Percentiles rank a stretch among this genome's conserved stretches.
Evolutionary conservation across 2,329 filamentous ascomycete genomes (phyloP).

Genomic region (Colletotrichum tropicale): DNA sequence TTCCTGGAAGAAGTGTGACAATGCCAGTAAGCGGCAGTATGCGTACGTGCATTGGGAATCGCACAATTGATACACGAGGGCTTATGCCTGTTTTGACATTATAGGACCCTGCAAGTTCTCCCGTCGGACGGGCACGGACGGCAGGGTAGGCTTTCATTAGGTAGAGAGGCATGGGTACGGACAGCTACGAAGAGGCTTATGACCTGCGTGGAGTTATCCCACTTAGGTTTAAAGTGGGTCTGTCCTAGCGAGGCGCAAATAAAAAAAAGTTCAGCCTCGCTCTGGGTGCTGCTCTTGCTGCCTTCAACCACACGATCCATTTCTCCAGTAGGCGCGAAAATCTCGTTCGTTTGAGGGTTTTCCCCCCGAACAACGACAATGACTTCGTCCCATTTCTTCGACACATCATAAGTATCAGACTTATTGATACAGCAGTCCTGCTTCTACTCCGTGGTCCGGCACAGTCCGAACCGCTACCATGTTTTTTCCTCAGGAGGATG

Average conservation of each 20-base stretch:
- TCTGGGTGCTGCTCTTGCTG: neutral
- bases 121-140: neutral
- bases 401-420: conserved; percentile 9
- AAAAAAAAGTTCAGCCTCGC: conserved; percentile 11
- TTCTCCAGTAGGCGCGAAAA: neutral
- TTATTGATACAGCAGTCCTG: conserved; percentile 8
- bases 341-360: conserved; percentile 10
- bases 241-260: conserved; percentile 7
- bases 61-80: neutral
- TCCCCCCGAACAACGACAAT: conserved; percentile 12
- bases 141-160: neutral
- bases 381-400: neutral
- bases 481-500: conserved; percentile 68
- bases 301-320: neutral
- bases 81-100: neutral
- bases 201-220: neutral
- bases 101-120: neutral
- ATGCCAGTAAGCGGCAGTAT: neutral
- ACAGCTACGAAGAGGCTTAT: neutral
- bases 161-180: neutral
- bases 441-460: neutral
- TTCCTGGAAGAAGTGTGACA: neutral
- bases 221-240: conserved; percentile 18
- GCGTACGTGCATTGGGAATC: neutral
- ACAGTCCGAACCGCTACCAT: conserved; percentile 41